A percentile compares a stretch with the other conserved stretches of the same genome.
Evolutionary conservation across 805 yeast genomes (phyloP).

Genomic region (Candida pseudofarinosa): DNA sequence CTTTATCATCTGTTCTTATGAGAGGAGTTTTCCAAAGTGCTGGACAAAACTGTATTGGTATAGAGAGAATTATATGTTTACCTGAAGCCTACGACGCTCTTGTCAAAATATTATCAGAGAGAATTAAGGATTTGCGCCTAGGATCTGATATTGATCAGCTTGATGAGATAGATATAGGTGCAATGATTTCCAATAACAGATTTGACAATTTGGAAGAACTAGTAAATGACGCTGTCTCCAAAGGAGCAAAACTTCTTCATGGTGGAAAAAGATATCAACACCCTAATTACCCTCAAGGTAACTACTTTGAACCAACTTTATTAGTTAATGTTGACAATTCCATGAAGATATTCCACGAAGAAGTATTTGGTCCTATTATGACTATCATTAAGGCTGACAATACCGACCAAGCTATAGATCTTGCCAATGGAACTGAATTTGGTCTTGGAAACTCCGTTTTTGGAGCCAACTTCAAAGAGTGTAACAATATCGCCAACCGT

Average conservation of each 20-base stretch:
- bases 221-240: conserved; percentile 65
- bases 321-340: conserved; percentile 70
- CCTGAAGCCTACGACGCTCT: conserved; percentile 63
- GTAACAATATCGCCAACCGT: conserved; percentile 59
- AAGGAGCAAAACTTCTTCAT: conserved; percentile 74
- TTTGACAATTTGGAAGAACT: conserved; percentile 64
- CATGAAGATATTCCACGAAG: conserved; percentile 81
- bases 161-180: conserved; percentile 94
- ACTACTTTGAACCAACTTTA: conserved; percentile 87
- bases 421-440: conserved; percentile 81
- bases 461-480: conserved; percentile 56
- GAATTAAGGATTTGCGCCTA: conserved; percentile 61
- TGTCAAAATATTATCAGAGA: conserved; percentile 49
- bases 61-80: conserved; percentile 86
- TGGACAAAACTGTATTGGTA: conserved; percentile 97
- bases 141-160: conserved; percentile 92
- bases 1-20: conserved; percentile 69
- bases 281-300: conserved; percentile 94
- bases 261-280: conserved; percentile 84
- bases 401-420: conserved; percentile 62
- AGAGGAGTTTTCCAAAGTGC: conserved; percentile 96
- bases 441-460: conserved; percentile 93
- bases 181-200: conserved; percentile 78
- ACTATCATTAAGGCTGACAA: conserved; percentile 69
- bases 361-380: conserved; percentile 91